Evolutionary conservation across 257 asterid species (phyloP), one percentile per base, ranked within the genome.

Genomic region (Cynanchum wilfordii): DNA sequence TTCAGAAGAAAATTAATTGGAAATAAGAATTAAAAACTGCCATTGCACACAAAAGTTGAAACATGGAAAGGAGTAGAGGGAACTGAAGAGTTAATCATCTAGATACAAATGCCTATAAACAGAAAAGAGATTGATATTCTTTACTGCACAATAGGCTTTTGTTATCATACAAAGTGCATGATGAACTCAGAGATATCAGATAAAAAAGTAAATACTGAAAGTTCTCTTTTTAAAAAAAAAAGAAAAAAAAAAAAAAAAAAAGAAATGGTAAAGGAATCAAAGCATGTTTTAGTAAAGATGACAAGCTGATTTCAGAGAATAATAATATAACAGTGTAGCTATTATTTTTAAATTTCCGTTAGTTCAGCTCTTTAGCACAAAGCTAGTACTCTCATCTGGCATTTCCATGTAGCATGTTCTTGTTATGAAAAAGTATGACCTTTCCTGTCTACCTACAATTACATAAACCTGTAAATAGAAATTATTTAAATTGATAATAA

Each of bases 1-100:
- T 93, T 22, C 76, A 87, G 66, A 74, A 80, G 49, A 78, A 71
- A 71, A 66, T 29, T 25, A 65, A 66, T 44, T 68, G 62, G 42
- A 22, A 40, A 55, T 52, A 15, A 30, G 56, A 66, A 65, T 57
- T 27, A 62, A 47, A 47, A n/a, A 30, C 69, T 29, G 19, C 1
- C 4, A 57, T 29, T 62, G 25, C 49, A 51, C 17, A 42, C 15
- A 63, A 40, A 36, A 58, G 55, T n/a, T 50, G 30, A 7, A 25
- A 12, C 20, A 58, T 25, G 20, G 16, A 24, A 5, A 24, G 10
- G 29, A 22, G 3, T 3, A 11, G n/a, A 51, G 47, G 10, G 10
- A 7, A 51, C 22, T 9, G 13, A 51, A 58, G 20, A 25, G 38
- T 24, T 3, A 0, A 2, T 25, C 65, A 22, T 58, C 9, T 47